A percentile compares a stretch with the other conserved stretches of the same genome.
These are phyloP conservation scores for Talaromyces nanjingensis DNA, from an alignment of 495 filamentous ascomycete genomes.

Conservation along the genomic window DNA sequence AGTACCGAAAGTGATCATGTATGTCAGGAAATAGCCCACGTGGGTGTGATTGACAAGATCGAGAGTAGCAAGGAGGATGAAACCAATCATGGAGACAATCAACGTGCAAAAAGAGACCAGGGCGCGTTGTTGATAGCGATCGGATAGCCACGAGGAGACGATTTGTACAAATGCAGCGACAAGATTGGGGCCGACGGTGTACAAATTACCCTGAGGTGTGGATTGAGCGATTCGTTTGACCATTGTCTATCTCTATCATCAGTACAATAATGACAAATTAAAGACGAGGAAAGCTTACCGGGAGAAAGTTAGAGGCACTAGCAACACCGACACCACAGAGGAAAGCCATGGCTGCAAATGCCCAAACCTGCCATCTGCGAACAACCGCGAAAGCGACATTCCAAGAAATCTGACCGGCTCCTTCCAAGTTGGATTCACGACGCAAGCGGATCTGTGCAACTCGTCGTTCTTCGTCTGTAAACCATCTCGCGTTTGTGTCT, in stretches of 20 bases:
- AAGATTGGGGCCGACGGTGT: constrained; percentile 5
- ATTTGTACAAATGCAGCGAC: constrained; percentile 4
- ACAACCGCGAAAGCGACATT: background rate
- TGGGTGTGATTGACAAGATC: constrained; percentile 1
- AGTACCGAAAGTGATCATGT: constrained; percentile 6
- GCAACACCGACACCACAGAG: constrained; percentile 2
- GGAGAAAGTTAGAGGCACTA: constrained; percentile 5
- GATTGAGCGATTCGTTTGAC: constrained; percentile 4
- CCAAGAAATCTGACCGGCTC: constrained; percentile 1
- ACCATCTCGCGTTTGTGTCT: constrained; percentile 23
- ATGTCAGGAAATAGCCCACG: constrained; percentile 5
- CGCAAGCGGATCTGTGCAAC: constrained; percentile 24
- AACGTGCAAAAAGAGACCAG: background rate
- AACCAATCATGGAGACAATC: constrained; percentile 3
- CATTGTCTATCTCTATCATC: background rate
- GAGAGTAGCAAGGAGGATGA: constrained; percentile 6
- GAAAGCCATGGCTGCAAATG: constrained; percentile 4
- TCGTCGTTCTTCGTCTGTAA: constrained; percentile 27
- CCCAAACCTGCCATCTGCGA: constrained; percentile 3
- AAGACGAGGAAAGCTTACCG: background rate
- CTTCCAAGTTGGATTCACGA: constrained; percentile 12
- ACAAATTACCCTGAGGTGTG: background rate
- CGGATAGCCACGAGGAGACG: constrained; percentile 1
- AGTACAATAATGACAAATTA: background rate
- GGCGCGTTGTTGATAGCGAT: constrained; percentile 8